Base-by-base conservation (phyloP, 768 basidiomycete genomes). In the Filobasidium floriforme region DNA sequence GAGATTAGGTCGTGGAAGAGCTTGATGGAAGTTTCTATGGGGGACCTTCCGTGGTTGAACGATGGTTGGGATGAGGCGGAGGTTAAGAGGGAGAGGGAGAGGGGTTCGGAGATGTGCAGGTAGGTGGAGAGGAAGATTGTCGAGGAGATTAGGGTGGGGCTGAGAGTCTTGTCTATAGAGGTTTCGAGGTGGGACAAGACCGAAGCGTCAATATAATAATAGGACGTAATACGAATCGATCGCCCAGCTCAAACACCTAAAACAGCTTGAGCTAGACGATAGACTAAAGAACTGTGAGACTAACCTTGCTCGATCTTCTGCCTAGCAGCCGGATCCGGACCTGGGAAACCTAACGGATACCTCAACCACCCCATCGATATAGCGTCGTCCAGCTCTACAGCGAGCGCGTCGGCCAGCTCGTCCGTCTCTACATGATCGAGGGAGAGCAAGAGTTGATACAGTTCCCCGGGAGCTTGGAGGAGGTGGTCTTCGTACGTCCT, bases 91-190 rank as follows among this genome's bases (percentile, higher is more conserved):
- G 59, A 28, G 5, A 44, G 37, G 11, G 61, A 49, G 7, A 68
- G 24, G 49, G 61, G n/a, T 61, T 68, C 67, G 19, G 63, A 65
- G 10, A 68, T 41, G 29, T 64, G 63, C 43, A 68, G 63, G 51
- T 65, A 68, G 41, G 61, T 60, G 40, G 67, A 65, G 6, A 65
- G 57, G 49, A 65, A 65, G 4, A 15, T 60, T 28, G 41, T 59
- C 37, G 60, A 57, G 26, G 2, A 57, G 44, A 65, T 43, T 1
- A 57, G 64, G 54, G 7, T 9, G 54, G 54, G 7, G 6, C 7
- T 6, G 29, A 3, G 7, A 28, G 6, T 24, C 24, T 57, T 57
- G 29, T 57, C 54, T 57, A 26, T 37, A 4, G 32, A 37, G 32
- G 9, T 4, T 37, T 3, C 54, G 52, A 54, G 52, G 52, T 9